Evolutionary conservation across 495 filamentous ascomycete genomes (phyloP), one percentile per base, ranked within the genome.

Genomic region (Astrothelium macrocarpum): DNA sequence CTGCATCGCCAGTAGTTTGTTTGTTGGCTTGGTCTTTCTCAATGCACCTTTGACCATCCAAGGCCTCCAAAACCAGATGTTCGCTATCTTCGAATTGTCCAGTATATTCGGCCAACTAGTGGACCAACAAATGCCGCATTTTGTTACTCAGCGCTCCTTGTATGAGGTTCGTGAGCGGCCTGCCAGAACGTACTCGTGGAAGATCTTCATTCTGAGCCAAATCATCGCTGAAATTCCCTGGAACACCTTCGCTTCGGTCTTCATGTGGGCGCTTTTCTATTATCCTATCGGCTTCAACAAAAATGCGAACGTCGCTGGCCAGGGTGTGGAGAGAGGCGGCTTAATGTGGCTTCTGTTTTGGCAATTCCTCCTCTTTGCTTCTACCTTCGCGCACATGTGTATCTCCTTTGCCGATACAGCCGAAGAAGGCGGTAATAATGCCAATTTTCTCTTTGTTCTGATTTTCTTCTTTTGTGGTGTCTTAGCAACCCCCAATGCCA

Each of bases 141-240:
- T 95, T 70, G 83, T 89, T 59, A 81, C 82, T 12, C 88, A 93
- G 70, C 85, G 91, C 59, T 77, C 83, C 0, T 77, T 96, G 0
- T 97, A 92, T 73, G 91, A 96, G 71, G 86, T 85, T 14, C 88
- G 91, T 23, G 91, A 96, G 73, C 85, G 90, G 2, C 90, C 88
- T 0, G 88, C 87, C 59, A 92, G 91, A 72, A 84, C 87, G 1
- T 96, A 95, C 72, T 81, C 84, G 26, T 95, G 91, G 85, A 80
- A 86, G 70, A 85, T 86, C 31, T 94, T 95, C 59, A 63, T 75
- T 42, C 53, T 71, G 36, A 59, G 72, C 12, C 68, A 74, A 53
- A 74, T 76, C 59, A 1, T 67, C 12, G 71, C 71, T 18, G 74
- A 76, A 39, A 61, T 75, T 9, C 65, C 65, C 12, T 72, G 69